phyloP scores from a whole-genome alignment of 306 rosid species.

The Fragaria vesca region DNA sequence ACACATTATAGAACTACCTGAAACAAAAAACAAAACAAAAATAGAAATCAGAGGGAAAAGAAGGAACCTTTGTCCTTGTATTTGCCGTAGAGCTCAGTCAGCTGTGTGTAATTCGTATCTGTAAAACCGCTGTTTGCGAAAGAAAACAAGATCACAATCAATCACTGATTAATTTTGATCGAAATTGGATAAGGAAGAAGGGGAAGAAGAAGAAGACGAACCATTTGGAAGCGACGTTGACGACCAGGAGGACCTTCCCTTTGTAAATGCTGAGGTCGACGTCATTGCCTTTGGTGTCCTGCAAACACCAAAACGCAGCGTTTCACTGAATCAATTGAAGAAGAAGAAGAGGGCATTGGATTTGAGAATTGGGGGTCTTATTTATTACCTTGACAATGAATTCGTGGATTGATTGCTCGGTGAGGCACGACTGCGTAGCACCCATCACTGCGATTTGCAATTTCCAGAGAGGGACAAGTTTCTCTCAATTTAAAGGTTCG shows the following conservation, averaged over 20 bases:
- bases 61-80: slow-evolving; percentile 64
- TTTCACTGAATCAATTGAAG: neutral
- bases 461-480: too few species aligned
- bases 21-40: too few species aligned
- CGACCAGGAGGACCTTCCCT: slow-evolving; percentile 81
- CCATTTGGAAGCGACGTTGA: slow-evolving; percentile 99
- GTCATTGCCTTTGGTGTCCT: slow-evolving; percentile 72
- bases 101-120: slow-evolving; percentile 72
- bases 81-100: slow-evolving; percentile 66
- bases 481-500: too few species aligned
- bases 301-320: slow-evolving; percentile 15
- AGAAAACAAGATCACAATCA: neutral
- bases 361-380: neutral
- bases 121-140: slow-evolving; percentile 60
- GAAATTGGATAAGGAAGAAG: neutral
- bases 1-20: too few species aligned
- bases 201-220: slow-evolving; percentile 17
- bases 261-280: slow-evolving; percentile 65
- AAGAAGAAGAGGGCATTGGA: neutral
- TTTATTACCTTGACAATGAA: slow-evolving; percentile 70
- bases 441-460: slow-evolving; percentile 51
- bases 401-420: slow-evolving; percentile 71
- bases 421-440: slow-evolving; percentile 52
- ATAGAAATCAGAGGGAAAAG: neutral
- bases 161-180: neutral